phyloP scores from a whole-genome alignment of 805 yeast species.

The Kodamaea fukazawae region DNA sequence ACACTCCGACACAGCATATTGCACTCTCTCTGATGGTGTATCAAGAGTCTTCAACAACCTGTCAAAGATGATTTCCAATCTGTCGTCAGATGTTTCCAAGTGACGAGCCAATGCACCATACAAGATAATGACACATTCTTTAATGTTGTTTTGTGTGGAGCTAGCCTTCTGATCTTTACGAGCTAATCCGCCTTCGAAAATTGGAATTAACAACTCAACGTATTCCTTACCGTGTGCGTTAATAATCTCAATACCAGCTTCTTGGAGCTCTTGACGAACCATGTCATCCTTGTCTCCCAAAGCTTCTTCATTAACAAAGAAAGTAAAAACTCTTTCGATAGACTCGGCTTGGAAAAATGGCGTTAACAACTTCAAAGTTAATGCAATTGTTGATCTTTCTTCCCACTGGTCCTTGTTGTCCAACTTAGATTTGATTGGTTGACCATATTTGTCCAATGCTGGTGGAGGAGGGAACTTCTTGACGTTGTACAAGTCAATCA shows the following conservation, averaged over 20 bases:
- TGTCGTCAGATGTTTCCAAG: conserved; percentile 60
- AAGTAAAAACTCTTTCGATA: conserved; percentile 56
- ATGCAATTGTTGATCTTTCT: conserved; percentile 76
- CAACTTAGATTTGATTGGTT: conserved; percentile 59
- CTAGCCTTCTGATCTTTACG: conserved; percentile 44
- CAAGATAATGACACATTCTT: conserved; percentile 78
- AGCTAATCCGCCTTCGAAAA: conserved; percentile 70
- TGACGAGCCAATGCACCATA: conserved; percentile 93
- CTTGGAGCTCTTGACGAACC: conserved; percentile 81
- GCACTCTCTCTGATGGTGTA: conserved; percentile 88
- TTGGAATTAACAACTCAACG: conserved; percentile 73
- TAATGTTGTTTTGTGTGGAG: conserved; percentile 56
- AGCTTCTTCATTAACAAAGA: conserved; percentile 61
- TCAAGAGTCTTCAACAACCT: conserved; percentile 72
- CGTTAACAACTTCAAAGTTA: conserved; percentile 57
- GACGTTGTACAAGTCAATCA: conserved; percentile 56
- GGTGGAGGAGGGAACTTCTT: conserved; percentile 76
- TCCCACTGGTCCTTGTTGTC: conserved; percentile 80
- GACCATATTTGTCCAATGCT: conserved; percentile 73
- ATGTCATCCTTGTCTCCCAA: conserved; percentile 70
- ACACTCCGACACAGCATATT: conserved; percentile 81
- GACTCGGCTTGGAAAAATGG: conserved; percentile 41
- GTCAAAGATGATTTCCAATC: conserved; percentile 64
- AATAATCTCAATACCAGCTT: conserved; percentile 80
- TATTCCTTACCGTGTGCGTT: conserved; percentile 59